phyloP scores from a whole-genome alignment of 768 basidiomycete species.

The Baorangia bicolor region DNA sequence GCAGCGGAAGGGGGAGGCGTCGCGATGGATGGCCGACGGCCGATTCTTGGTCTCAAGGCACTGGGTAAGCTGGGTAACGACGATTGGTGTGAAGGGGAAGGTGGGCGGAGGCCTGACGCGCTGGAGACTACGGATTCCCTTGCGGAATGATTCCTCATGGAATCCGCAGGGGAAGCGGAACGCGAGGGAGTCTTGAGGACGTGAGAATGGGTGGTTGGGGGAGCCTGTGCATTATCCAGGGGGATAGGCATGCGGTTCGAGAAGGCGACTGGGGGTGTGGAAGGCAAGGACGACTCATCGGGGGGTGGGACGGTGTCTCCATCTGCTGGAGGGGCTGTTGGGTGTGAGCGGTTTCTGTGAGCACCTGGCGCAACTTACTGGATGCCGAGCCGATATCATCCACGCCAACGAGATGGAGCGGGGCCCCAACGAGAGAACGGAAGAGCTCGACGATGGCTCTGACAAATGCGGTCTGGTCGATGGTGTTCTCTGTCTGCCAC shows the following conservation, averaged over 20 bases:
- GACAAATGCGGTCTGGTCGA: slow-evolving; percentile 75
- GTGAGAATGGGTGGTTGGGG: slow-evolving; percentile 26
- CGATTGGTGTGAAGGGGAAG: slow-evolving; percentile 26
- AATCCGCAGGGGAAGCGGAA: slow-evolving; percentile 41
- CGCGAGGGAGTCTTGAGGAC: slow-evolving; percentile 33
- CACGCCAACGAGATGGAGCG: slow-evolving; percentile 61
- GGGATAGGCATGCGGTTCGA: slow-evolving; percentile 4
- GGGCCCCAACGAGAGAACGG: slow-evolving; percentile 43
- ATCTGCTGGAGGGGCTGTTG: slow-evolving; percentile 15
- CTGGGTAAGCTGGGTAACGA: slow-evolving; percentile 25
- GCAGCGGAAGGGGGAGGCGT: slow-evolving; percentile 35
- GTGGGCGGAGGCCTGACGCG: slow-evolving; percentile 18
- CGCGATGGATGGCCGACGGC: slow-evolving; percentile 46
- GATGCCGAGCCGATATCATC: slow-evolving; percentile 31
- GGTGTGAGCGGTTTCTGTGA: slow-evolving; percentile 4
- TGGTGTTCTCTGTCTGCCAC: slow-evolving; percentile 80
- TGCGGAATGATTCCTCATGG: slow-evolving; percentile 21
- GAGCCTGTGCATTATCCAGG: slow-evolving; percentile 24
- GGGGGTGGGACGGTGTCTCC: slow-evolving; percentile 4
- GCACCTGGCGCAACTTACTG: slow-evolving; percentile 28
- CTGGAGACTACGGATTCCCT: slow-evolving; percentile 25
- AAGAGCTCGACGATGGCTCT: slow-evolving; percentile 64
- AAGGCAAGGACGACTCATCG: not conserved
- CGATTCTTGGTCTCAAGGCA: slow-evolving; percentile 35
- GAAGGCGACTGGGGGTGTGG: not conserved